Evolutionary conservation across 2,329 filamentous ascomycete genomes (phyloP), one percentile per base, ranked within the genome.

Genomic region (Fusarium nisikadoi): DNA sequence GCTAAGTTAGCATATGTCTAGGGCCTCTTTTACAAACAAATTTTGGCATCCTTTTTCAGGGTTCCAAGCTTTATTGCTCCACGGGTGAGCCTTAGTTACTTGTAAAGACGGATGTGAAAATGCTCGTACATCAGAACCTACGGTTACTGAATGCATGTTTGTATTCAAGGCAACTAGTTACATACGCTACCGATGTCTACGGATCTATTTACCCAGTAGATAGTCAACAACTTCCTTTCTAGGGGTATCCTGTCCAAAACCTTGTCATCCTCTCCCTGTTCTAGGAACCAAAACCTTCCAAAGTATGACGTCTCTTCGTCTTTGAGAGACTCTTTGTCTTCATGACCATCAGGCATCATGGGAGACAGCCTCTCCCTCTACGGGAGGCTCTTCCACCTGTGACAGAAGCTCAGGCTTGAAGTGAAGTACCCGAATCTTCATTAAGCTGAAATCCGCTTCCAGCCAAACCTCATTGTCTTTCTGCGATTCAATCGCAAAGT

Each of bases 401-500:
- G 31, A 14, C 5, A 50, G 31, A 20, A 50, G n/a, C 5, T 50
- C 47, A 8, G 47, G 47, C 31, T 25, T 50, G 47, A 50, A 50
- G 31, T 50, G 47, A 50, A 50, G 47, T 12, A 35, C 29, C 47
- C n/a, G 47, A 2, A 50, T 50, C 47, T 50, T 50, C 47, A 50
- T 50, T 1, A n/a, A 19, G 12, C 47, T 35, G 2, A 35, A 50
- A 12, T 50, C 47, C n/a, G 16, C 31, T 35, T 50, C 47, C n/a
- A 50, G 11, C 47, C 47, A 50, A 35, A 50, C 47, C 8, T 25
- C 17, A n/a, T 35, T 35, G 6, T 23, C 31, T 35, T 11, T n/a
- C 47, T 25, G n/a, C 12, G n/a, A 25, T 50, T 17, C 17, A n/a
- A 35, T 8, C 9, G 47, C 31, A 12, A 10, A 20, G 12, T 19